Conservation (phyloP, 805 yeast genomes). For the Gaillardinia entomophila region DNA sequence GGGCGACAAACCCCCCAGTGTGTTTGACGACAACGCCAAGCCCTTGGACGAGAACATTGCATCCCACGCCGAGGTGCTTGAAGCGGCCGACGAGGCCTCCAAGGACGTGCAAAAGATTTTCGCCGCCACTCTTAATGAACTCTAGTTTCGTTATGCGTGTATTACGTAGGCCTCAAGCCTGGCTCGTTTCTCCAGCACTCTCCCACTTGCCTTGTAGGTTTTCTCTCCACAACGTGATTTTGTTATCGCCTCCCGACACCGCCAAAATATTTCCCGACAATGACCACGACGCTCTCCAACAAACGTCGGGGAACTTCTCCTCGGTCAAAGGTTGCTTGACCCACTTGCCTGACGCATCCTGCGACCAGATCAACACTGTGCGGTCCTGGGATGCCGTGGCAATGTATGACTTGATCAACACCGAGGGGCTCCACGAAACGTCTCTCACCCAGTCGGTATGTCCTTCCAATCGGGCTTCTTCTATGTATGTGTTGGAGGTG, state of each 20-base stretch:
- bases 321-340: conserved; percentile 66
- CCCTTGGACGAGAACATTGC: conserved; percentile 73
- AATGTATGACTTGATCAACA: conserved; percentile 78
- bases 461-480: conserved; percentile 78
- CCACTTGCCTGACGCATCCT: conserved; percentile 71
- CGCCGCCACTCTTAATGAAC: conserved; percentile 50
- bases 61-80: conserved; percentile 86
- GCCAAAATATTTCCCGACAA: conserved; percentile 93
- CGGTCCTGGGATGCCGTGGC: conserved; percentile 97
- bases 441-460: conserved; percentile 99
- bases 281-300: conserved; percentile 99
- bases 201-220: conserved; percentile 92
- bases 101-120: conserved; percentile 70
- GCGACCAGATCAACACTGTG: conserved; percentile 93
- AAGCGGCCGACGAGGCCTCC: conserved; percentile 75
- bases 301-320: conserved; percentile 91
- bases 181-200: conserved; percentile 93
- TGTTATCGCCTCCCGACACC: conserved; percentile 92
- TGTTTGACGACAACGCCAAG: conserved; percentile 47
- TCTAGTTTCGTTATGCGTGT: conserved; percentile 10
- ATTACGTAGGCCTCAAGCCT: conserved; percentile 16
- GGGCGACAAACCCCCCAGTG: conserved; percentile 62
- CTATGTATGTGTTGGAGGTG: conserved; percentile 49
- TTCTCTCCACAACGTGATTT: conserved; percentile 95
- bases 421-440: conserved; percentile 96